These are phyloP conservation scores for Neurospora tetrasperma DNA, from an alignment of 495 filamentous ascomycete species.

Conservation along the genomic window DNA sequence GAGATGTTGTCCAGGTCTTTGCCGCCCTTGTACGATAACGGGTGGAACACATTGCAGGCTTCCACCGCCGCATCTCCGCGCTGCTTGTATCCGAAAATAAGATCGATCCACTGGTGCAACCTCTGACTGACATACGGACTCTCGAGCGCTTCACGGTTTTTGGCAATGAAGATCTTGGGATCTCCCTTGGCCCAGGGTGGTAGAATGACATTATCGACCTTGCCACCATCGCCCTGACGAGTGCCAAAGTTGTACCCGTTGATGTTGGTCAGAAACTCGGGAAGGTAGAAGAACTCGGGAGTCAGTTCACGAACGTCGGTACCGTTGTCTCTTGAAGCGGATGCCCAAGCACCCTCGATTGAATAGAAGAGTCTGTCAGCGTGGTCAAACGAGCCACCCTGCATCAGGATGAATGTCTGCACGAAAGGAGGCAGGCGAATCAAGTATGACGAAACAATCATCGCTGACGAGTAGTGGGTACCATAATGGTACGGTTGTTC, in stretches of 20 bases:
- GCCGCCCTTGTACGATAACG: conserved; percentile 87
- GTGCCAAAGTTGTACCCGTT: conserved; percentile 90
- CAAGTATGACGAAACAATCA: conserved; percentile 95
- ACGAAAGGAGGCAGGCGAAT: conserved; percentile 94
- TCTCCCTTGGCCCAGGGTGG: conserved; percentile 97
- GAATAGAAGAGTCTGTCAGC: conserved; percentile 93
- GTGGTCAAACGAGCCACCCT: conserved; percentile 94
- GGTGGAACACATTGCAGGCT: conserved; percentile 89
- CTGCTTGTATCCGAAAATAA: conserved; percentile 92
- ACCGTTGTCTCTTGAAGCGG: conserved; percentile 81
- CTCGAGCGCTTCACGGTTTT: conserved; percentile 87
- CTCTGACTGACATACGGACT: conserved; percentile 86
- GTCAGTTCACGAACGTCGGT: conserved; percentile 88
- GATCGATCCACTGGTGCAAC: conserved; percentile 91
- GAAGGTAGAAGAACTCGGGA: conserved; percentile 93
- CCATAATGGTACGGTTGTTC: conserved; percentile 93
- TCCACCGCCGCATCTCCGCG: conserved; percentile 88
- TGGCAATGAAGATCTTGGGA: conserved; percentile 89
- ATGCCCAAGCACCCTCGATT: conserved; percentile 81
- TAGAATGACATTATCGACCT: conserved; percentile 72
- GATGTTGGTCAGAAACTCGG: conserved; percentile 83
- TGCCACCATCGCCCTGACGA: conserved; percentile 66
- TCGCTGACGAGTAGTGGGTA: conserved; percentile 96
- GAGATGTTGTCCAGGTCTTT: conserved; percentile 86
- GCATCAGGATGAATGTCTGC: conserved; percentile 90